Conservation (phyloP, 1,139 yeast species). For the Protomyces lactucae-debilis region DNA sequence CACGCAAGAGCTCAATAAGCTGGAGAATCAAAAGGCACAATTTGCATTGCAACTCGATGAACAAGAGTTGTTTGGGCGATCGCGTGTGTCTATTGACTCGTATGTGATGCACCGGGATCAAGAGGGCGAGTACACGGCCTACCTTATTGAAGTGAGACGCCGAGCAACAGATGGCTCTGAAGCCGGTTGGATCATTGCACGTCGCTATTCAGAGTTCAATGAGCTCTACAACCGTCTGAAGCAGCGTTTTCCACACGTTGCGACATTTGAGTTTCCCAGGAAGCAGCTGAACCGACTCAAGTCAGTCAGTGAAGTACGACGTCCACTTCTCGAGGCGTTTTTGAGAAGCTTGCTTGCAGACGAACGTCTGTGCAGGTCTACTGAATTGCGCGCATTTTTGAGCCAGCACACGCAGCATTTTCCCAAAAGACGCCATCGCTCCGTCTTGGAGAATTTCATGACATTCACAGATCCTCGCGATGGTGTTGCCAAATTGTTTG, state of each 20-base stretch:
- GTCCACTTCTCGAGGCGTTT: slow-evolving; percentile 58
- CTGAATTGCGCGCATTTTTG: slow-evolving; percentile 66
- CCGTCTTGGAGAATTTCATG: slow-evolving; percentile 53
- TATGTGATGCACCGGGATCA: background rate
- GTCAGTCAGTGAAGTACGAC: slow-evolving; percentile 60
- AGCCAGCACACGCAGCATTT: slow-evolving; percentile 41
- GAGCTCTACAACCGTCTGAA: slow-evolving; percentile 63
- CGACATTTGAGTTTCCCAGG: slow-evolving; percentile 56
- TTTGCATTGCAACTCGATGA: slow-evolving; percentile 61
- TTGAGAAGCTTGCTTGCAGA: slow-evolving; percentile 53
- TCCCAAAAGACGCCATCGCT: slow-evolving; percentile 60
- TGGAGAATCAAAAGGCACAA: slow-evolving; percentile 73
- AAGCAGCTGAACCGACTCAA: slow-evolving; percentile 44
- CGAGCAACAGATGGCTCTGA: slow-evolving; percentile 38
- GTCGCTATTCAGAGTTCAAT: slow-evolving; percentile 80
- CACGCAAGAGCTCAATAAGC: slow-evolving; percentile 62
- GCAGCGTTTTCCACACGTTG: slow-evolving; percentile 50
- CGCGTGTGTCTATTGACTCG: background rate
- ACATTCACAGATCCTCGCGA: slow-evolving; percentile 43
- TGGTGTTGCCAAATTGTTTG: slow-evolving; percentile 55
- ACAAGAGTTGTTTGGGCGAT: slow-evolving; percentile 65
- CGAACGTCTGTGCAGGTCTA: slow-evolving; percentile 68
- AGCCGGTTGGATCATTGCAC: slow-evolving; percentile 85
- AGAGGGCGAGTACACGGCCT: slow-evolving; percentile 5
- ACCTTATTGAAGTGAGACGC: slow-evolving; percentile 13